Percentiles rank a stretch among this genome's conserved stretches.
Evolutionary conservation across 352 stramenopile species (phyloP).

Genomic region (Globisporangium sylvaticum): DNA sequence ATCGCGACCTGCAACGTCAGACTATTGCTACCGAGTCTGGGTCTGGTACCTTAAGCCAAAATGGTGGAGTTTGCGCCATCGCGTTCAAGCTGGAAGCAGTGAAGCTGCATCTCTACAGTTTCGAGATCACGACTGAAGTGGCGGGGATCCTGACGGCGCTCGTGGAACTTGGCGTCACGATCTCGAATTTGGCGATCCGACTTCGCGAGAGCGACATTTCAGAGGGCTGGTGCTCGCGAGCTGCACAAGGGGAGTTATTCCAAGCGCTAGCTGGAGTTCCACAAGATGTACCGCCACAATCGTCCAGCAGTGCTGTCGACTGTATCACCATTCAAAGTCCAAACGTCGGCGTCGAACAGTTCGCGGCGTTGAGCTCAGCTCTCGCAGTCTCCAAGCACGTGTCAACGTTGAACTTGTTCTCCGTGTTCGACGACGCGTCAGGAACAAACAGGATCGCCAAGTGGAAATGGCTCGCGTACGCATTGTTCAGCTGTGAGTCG

Average conservation of each 20-base stretch:
- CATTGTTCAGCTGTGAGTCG: conserved; percentile 23
- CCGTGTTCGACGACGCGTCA: conserved; percentile 5
- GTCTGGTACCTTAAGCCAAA: not conserved
- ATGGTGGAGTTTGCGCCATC: not conserved
- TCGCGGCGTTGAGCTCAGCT: not conserved
- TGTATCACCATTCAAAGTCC: conserved; percentile 2
- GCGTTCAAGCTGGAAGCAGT: not conserved
- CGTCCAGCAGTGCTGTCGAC: not conserved
- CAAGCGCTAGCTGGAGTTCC: not conserved
- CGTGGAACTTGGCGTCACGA: not conserved
- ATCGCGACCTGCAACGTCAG: not conserved
- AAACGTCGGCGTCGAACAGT: not conserved
- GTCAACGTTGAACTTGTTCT: conserved; percentile 2
- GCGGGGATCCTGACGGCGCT: conserved; percentile 1
- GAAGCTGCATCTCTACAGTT: conserved; percentile 9
- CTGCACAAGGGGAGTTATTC: not conserved
- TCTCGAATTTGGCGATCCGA: not conserved
- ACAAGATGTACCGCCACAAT: not conserved
- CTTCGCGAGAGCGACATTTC: conserved; percentile 1
- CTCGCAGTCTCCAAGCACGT: not conserved
- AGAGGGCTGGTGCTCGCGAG: not conserved
- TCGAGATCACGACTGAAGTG: conserved; percentile 4
- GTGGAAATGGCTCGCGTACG: conserved; percentile 32
- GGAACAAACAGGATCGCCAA: conserved; percentile 12
- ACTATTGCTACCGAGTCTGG: not conserved